A percentile compares a stretch with the other conserved stretches of the same genome.
Conservation (phyloP, 2,329 filamentous ascomycete species). For the Parastagonospora avenae region DNA sequence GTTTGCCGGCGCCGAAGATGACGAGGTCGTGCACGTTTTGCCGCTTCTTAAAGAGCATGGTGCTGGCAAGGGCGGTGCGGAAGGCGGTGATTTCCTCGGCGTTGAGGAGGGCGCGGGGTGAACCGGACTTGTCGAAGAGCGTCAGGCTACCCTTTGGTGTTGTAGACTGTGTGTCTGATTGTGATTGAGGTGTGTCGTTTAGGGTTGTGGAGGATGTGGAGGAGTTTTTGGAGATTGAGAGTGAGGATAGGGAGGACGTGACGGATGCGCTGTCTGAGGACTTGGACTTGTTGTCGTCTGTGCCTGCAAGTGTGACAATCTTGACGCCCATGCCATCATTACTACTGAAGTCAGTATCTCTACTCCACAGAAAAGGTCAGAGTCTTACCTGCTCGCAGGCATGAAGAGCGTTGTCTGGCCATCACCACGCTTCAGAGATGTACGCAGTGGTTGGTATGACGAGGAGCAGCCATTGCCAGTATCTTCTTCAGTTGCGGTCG, state of each 20-base stretch:
- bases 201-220: slow-evolving; percentile 25
- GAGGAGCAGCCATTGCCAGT: slow-evolving; percentile 59
- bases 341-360: slow-evolving; percentile 35
- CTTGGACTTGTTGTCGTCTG: slow-evolving; percentile 31
- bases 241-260: slow-evolving; percentile 38
- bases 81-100: slow-evolving; percentile 73
- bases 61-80: slow-evolving; percentile 67
- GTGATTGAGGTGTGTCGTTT: slow-evolving; percentile 20
- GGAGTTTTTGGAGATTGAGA: slow-evolving; percentile 30
- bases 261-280: slow-evolving; percentile 34
- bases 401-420: slow-evolving; percentile 70
- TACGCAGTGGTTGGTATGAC: slow-evolving; percentile 66
- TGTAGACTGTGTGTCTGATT: slow-evolving; percentile 39
- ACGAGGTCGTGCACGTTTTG: slow-evolving; percentile 74
- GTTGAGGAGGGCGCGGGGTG: slow-evolving; percentile 67
- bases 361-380: not conserved
- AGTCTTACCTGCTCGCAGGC: slow-evolving; percentile 59
- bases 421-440: slow-evolving; percentile 64
- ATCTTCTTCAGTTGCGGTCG: slow-evolving; percentile 63
- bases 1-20: slow-evolving; percentile 85
- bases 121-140: slow-evolving; percentile 62
- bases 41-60: slow-evolving; percentile 67
- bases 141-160: slow-evolving; percentile 63
- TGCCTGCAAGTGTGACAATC: slow-evolving; percentile 61
- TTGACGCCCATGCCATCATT: slow-evolving; percentile 67